A percentile compares a stretch with the other conserved stretches of the same genome.
These are phyloP conservation scores for Flammula alnicola DNA, from an alignment of 1,284 basidiomycete genomes.

Conservation along the genomic window DNA sequence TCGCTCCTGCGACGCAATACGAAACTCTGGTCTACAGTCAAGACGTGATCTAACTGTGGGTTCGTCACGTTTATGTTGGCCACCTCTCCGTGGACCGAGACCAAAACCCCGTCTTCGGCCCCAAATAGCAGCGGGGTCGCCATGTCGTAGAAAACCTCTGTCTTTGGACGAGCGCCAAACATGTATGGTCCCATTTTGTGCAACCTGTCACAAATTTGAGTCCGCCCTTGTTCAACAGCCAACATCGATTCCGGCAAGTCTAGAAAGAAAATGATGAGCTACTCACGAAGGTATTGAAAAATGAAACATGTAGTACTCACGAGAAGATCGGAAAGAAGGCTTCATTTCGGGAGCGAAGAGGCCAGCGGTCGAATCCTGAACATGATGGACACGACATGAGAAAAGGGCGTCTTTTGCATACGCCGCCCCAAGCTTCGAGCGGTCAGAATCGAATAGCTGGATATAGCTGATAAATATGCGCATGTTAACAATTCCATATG, in stretches of 20 bases:
- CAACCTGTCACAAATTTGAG: slow-evolving; percentile 16
- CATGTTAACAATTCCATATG: no score
- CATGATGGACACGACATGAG: slow-evolving; percentile 28
- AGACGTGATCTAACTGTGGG: slow-evolving; percentile 17
- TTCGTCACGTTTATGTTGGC: slow-evolving; percentile 17
- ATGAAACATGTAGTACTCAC: slow-evolving; percentile 8
- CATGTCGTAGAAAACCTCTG: slow-evolving; percentile 1
- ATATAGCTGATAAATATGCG: slow-evolving; percentile 26
- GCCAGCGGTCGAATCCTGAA: slow-evolving; percentile 16
- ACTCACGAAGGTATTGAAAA: background rate
- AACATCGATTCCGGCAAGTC: slow-evolving; percentile 8
- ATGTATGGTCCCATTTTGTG: slow-evolving; percentile 19
- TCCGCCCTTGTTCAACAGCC: slow-evolving; percentile 13
- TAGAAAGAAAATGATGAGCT: background rate
- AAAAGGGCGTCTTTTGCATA: slow-evolving; percentile 32
- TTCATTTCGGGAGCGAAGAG: slow-evolving; percentile 17
- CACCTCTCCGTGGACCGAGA: slow-evolving; percentile 29
- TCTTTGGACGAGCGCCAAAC: slow-evolving; percentile 13
- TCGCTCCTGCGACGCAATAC: slow-evolving; percentile 21
- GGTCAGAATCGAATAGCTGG: slow-evolving; percentile 29
- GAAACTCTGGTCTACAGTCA: slow-evolving; percentile 31
- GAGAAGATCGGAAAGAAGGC: slow-evolving; percentile 8
- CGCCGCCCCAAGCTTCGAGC: slow-evolving; percentile 24
- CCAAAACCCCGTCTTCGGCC: slow-evolving; percentile 16
- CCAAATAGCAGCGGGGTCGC: slow-evolving; percentile 1